Evolutionary conservation across 768 basidiomycete genomes (phyloP).

Genomic region (Auricularia heimuer): DNA sequence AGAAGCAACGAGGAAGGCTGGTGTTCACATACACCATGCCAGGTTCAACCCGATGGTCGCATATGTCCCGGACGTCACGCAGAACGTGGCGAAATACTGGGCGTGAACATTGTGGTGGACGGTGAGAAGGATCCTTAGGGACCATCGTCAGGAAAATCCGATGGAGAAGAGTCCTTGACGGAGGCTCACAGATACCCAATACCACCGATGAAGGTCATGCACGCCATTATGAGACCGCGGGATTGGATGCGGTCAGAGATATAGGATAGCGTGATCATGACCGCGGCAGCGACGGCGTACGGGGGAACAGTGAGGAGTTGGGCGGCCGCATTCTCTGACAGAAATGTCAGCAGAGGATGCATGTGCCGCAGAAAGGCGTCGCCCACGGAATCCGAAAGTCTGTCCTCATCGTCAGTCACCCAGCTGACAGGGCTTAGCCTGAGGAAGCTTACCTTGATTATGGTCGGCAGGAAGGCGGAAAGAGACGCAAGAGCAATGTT

Average conservation of each 20-base stretch:
- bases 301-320: constrained; percentile 77
- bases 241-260: constrained; percentile 57
- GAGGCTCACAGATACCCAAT: constrained; percentile 49
- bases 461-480: constrained; percentile 75
- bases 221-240: constrained; percentile 41
- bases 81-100: constrained; percentile 70
- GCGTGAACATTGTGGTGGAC: constrained; percentile 46
- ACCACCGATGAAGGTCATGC: constrained; percentile 36
- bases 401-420: too few relatives aligned
- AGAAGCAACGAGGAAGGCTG: not conserved
- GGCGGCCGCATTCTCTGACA: constrained; percentile 48
- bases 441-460: constrained; percentile 34
- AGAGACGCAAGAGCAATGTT: constrained; percentile 72
- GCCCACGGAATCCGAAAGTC: too few relatives aligned
- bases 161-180: too few relatives aligned
- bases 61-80: constrained; percentile 69
- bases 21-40: constrained; percentile 56
- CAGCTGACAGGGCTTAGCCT: not conserved
- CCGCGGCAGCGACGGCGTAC: constrained; percentile 58
- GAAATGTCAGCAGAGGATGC: not conserved
- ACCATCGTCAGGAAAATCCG: too few relatives aligned
- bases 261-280: constrained; percentile 50
- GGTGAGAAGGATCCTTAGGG: constrained; percentile 34
- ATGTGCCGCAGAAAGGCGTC: too few relatives aligned
- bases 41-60: constrained; percentile 64